Evolutionary conservation across 495 filamentous ascomycete species (phyloP).

Genomic region (Aspergillus bridgeri): DNA sequence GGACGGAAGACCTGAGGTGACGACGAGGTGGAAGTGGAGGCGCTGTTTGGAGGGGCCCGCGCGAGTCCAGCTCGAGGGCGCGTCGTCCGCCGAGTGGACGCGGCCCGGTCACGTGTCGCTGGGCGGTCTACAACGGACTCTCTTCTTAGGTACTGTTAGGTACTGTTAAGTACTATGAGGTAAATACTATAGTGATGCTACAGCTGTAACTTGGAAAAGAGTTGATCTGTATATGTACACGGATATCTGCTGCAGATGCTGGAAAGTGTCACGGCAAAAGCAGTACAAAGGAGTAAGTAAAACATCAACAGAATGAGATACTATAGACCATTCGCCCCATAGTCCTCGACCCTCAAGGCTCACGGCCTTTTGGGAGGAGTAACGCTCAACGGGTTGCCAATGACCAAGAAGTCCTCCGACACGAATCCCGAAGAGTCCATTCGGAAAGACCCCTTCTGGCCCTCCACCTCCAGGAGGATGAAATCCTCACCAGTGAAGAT

Average conservation of each 20-base stretch:
- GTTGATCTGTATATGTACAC: constrained; percentile 9
- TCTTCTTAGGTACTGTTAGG: too few relatives aligned
- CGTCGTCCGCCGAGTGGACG: constrained; percentile 17
- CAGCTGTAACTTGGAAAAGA: neutral
- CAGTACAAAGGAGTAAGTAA: constrained; percentile 4
- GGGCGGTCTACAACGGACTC: neutral
- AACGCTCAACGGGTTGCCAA: constrained; percentile 30
- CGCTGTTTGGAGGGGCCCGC: constrained; percentile 22
- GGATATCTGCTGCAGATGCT: constrained; percentile 4
- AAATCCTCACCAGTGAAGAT: constrained; percentile 47
- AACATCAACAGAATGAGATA: neutral
- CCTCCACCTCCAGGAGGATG: constrained; percentile 42
- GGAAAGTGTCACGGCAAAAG: neutral
- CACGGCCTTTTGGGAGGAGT: neutral
- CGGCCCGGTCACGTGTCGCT: constrained; percentile 18
- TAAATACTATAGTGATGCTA: neutral
- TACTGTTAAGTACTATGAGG: too few relatives aligned
- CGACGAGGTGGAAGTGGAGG: neutral
- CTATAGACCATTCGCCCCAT: neutral
- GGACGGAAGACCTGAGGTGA: constrained; percentile 11
- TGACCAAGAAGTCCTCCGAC: constrained; percentile 34
- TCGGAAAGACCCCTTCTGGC: constrained; percentile 35
- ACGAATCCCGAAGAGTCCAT: constrained; percentile 41
- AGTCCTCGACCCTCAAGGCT: neutral
- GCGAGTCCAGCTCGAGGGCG: constrained; percentile 17